These are phyloP conservation scores for Fraxinus sp. DNA, from an alignment of 305 asterid genomes.

Conservation along the genomic window DNA sequence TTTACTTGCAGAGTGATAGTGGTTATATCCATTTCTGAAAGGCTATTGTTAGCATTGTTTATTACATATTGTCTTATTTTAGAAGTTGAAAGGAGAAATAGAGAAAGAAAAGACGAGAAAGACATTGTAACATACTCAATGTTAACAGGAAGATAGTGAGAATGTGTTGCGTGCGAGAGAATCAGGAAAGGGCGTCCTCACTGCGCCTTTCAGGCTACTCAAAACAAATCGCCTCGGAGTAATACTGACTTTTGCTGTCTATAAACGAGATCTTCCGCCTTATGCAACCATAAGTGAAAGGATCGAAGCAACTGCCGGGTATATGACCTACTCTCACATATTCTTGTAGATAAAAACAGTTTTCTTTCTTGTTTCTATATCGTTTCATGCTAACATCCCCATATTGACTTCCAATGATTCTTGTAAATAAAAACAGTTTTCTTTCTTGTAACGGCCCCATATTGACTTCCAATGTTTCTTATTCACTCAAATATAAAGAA, in stretches of 20 bases:
- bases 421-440: neutral
- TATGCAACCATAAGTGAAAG: conserved; percentile 74
- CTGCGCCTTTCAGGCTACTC: conserved; percentile 91
- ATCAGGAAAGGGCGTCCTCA: conserved; percentile 96
- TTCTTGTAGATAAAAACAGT: neutral
- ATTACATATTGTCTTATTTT: neutral
- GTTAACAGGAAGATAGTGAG: conserved; percentile 89
- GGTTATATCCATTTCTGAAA: neutral
- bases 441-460: neutral
- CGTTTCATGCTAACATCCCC: neutral
- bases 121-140: neutral
- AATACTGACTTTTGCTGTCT: conserved; percentile 91
- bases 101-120: conserved; percentile 3
- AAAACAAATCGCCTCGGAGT: conserved; percentile 95
- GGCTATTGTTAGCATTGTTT: neutral
- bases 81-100: neutral
- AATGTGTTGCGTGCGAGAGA: conserved; percentile 93
- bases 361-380: neutral
- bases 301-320: conserved; percentile 86
- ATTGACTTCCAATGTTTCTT: neutral
- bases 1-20: conserved; percentile 8
- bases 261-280: conserved; percentile 65
- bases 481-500: neutral
- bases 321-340: conserved; percentile 20
- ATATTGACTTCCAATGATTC: neutral